These are phyloP conservation scores for Lentinula edodes DNA, from an alignment of 768 basidiomycete genomes.

Conservation along the genomic window DNA sequence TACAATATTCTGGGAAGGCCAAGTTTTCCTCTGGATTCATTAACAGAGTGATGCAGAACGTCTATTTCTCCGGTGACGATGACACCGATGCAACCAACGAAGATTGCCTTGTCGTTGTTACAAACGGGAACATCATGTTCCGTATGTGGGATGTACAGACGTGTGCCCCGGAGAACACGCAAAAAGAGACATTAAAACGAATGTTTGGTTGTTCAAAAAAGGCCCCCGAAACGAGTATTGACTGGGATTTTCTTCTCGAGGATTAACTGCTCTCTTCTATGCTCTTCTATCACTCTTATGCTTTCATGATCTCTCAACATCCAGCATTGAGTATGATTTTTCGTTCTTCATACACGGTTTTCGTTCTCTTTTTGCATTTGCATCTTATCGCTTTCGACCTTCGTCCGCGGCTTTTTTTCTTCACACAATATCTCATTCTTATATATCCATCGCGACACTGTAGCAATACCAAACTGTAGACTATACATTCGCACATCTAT, in stretches of 20 bases:
- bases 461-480: conserved; percentile 1
- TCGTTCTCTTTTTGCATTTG: background rate
- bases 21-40: conserved; percentile 68
- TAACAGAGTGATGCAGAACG: conserved; percentile 58
- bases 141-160: conserved; percentile 78
- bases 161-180: conserved; percentile 54
- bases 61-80: conserved; percentile 37
- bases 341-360: background rate
- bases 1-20: conserved; percentile 47
- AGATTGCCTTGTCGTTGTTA: conserved; percentile 61
- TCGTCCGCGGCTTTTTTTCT: too few relatives aligned
- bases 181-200: conserved; percentile 59
- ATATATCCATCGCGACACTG: background rate
- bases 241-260: conserved; percentile 80
- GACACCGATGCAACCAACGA: conserved; percentile 30
- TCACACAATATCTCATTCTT: background rate
- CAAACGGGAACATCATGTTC: conserved; percentile 58
- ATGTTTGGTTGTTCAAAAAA: conserved; percentile 57
- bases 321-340: background rate
- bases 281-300: background rate
- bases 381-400: background rate
- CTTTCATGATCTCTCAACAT: background rate
- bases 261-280: conserved; percentile 28
- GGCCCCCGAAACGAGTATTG: conserved; percentile 49
- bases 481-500: background rate